Conservation (phyloP, 2,329 filamentous ascomycete genomes). For the Fusarium buxicola region DNA sequence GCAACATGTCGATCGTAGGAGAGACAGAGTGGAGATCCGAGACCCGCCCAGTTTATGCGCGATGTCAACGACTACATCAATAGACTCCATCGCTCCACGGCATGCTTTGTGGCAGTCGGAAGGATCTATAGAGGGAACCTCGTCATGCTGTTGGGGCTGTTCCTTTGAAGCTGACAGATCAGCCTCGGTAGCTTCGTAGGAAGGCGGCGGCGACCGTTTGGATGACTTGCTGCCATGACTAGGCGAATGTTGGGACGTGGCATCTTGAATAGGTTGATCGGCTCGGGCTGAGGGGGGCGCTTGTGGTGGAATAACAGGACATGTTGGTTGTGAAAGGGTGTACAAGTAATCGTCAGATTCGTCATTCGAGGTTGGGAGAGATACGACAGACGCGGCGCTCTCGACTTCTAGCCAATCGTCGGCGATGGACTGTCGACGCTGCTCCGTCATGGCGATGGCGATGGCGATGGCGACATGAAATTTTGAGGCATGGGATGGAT, state of each 20-base stretch:
- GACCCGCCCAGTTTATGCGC: slow-evolving; percentile 17
- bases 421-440: slow-evolving; percentile 17
- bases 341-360: slow-evolving; percentile 12
- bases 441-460: slow-evolving; percentile 16
- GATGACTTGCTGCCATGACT: neutral
- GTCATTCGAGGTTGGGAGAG: slow-evolving; percentile 11
- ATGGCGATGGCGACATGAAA: neutral
- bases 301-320: slow-evolving; percentile 6
- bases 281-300: neutral
- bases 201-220: neutral
- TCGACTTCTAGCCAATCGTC: slow-evolving; percentile 43
- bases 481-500: neutral
- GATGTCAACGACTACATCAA: slow-evolving; percentile 4
- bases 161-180: neutral
- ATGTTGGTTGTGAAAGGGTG: neutral
- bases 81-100: neutral
- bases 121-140: neutral
- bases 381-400: slow-evolving; percentile 32
- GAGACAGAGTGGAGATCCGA: slow-evolving; percentile 31
- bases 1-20: slow-evolving; percentile 25
- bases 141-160: neutral
- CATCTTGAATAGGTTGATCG: neutral
- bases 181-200: neutral
- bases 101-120: slow-evolving; percentile 25
- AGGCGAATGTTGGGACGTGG: neutral